Conservation (phyloP, 352 stramenopile species). For the Pythium folliculosum region DNA sequence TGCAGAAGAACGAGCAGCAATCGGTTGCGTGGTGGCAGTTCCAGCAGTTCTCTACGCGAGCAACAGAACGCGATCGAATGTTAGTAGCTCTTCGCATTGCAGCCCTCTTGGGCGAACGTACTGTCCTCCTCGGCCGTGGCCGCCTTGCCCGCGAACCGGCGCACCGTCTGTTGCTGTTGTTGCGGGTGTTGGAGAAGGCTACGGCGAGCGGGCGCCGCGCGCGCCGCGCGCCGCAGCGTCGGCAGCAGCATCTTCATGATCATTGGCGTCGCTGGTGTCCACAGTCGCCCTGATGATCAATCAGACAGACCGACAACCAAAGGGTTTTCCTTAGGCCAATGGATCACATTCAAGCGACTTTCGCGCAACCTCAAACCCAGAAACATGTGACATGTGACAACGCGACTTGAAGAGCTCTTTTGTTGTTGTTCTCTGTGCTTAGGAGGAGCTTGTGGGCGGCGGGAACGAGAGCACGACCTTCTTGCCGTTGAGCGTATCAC, state of each 20-base stretch:
- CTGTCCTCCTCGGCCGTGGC: constrained; percentile 17
- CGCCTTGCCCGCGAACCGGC: constrained; percentile 2
- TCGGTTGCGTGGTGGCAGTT: constrained; percentile 83
- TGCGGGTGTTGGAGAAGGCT: not conserved
- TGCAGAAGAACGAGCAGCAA: constrained; percentile 85
- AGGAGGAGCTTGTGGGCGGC: constrained; percentile 31
- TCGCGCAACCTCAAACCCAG: constrained; percentile 1
- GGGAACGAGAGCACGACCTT: constrained; percentile 84
- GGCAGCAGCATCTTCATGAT: constrained; percentile 18
- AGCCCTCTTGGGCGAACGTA: not conserved
- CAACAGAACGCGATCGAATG: constrained; percentile 1
- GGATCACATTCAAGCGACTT: constrained; percentile 17
- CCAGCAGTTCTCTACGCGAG: constrained; percentile 52
- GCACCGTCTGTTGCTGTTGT: not conserved
- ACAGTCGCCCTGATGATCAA: not conserved
- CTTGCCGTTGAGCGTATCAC: constrained; percentile 78
- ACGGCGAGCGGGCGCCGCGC: not conserved
- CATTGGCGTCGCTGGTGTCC: constrained; percentile 8
- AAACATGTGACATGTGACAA: constrained; percentile 23
- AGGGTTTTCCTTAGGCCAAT: not conserved
- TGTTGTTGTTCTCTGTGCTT: not conserved
- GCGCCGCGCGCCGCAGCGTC: constrained; percentile 14
- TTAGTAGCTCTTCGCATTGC: not conserved
- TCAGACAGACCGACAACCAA: not conserved
- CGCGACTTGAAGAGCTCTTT: not conserved